Evolutionary conservation across 2,329 filamentous ascomycete species (phyloP).

Genomic region (Coniochaeta sp.): DNA sequence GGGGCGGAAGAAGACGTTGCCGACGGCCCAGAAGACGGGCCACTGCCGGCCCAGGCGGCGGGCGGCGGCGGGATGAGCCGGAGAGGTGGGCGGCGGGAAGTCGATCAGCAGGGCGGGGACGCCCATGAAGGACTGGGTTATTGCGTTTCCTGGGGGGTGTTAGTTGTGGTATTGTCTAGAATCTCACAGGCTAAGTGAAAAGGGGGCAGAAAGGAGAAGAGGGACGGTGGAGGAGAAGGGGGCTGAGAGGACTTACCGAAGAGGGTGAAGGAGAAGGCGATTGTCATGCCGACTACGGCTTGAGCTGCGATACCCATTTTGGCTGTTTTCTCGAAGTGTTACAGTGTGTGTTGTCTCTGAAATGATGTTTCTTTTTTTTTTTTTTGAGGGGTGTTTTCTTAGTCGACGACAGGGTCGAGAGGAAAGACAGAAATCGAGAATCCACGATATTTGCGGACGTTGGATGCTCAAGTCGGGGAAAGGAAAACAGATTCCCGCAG

Average conservation of each 20-base stretch:
- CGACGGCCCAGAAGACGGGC: slow-evolving; percentile 41
- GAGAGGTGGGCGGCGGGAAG: slow-evolving; percentile 11
- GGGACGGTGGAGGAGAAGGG: not conserved
- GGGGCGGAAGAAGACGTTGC: slow-evolving; percentile 43
- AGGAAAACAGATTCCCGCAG: too few relatives aligned
- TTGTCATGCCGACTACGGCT: slow-evolving; percentile 33
- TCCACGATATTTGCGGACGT: too few relatives aligned
- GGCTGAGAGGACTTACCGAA: slow-evolving; percentile 25
- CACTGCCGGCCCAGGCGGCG: slow-evolving; percentile 39
- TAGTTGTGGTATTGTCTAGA: not conserved
- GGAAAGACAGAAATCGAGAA: too few relatives aligned
- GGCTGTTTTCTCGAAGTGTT: not conserved
- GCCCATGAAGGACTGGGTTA: slow-evolving; percentile 45
- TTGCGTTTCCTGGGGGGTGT: slow-evolving; percentile 34
- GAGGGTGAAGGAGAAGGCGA: slow-evolving; percentile 40
- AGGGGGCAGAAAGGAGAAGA: too few relatives aligned
- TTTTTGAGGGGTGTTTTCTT: too few relatives aligned
- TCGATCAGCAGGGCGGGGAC: slow-evolving; percentile 36
- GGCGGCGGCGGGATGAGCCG: slow-evolving; percentile 23
- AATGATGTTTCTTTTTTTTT: not conserved
- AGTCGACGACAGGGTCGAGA: too few relatives aligned
- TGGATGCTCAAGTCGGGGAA: too few relatives aligned
- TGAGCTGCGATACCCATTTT: slow-evolving; percentile 8
- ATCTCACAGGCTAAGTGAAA: too few relatives aligned
- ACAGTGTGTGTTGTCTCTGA: not conserved